Evolutionary conservation across 2,329 filamentous ascomycete genomes (phyloP), one percentile per base, ranked within the genome.

Genomic region (Whalleya microplaca): DNA sequence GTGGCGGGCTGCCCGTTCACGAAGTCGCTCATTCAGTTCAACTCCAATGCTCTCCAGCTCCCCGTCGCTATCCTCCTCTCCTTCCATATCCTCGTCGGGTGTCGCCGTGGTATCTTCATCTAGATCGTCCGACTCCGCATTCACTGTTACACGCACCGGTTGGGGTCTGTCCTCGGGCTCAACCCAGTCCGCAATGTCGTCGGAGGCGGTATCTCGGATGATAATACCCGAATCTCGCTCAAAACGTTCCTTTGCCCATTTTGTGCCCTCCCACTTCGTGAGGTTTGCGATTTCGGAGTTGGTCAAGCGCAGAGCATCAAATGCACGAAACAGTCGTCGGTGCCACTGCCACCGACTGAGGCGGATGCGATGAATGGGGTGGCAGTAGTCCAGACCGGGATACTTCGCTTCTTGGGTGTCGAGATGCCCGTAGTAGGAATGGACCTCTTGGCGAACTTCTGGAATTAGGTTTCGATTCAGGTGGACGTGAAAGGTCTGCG

Each of bases 221-320:
- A 75, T 75, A 56, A 89, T 81, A 32, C 86, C 86, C 67, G 92
- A 88, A 68, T 93, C 90, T 55, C 82, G 81, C 77, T 94, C 90
- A 69, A 87, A 94, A 52, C 89, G 84, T 69, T 92, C 88, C 69
- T 92, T 88, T 59, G 90, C 90, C 90, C 90, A 93, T 59, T 87
- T 86, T 9, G 90, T 93, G 55, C 90, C 90, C 76, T 93, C 90
- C 90, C 90, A 94, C 68, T 90, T 88, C 56, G 90, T 92, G 69
- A 93, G 78, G 47, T 80, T 78, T 51, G 84, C 80, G 64, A 94
- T 91, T 71, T 94, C 90, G 65, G 79, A 76, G 55, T 84, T 76
- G 7, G 90, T 94, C 41, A 93, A 78, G 43, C 80, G 81, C 21
- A 93, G 80, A 21, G 74, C 76, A 72, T 92, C 88, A 67, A 94